Evolutionary conservation across 2,329 filamentous ascomycete species (phyloP).

Genomic region (Chalara sp.): DNA sequence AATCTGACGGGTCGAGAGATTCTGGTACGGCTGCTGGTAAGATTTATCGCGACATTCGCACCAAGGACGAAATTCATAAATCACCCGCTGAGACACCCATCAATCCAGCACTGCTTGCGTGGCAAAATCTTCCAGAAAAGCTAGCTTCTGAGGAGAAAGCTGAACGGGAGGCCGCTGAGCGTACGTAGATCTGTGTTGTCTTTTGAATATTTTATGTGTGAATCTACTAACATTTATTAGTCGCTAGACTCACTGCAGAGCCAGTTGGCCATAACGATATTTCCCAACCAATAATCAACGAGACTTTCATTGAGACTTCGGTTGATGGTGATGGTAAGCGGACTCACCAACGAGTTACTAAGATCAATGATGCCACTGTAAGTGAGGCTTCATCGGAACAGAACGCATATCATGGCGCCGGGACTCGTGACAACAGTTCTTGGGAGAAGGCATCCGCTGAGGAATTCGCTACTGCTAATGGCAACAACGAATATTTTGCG

Average conservation of each 20-base stretch:
- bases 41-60: too few relatives aligned
- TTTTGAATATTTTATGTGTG: neutral
- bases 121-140: slow-evolving; percentile 16
- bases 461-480: too few relatives aligned
- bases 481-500: too few relatives aligned
- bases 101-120: slow-evolving; percentile 15
- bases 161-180: slow-evolving; percentile 12
- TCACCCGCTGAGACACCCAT: neutral
- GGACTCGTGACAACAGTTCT: too few relatives aligned
- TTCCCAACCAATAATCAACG: slow-evolving; percentile 16
- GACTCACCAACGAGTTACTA: neutral
- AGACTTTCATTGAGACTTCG: slow-evolving; percentile 24
- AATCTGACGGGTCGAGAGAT: too few relatives aligned
- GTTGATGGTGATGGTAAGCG: slow-evolving; percentile 23
- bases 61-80: too few relatives aligned
- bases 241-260: neutral
- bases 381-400: too few relatives aligned
- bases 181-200: neutral
- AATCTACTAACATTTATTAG: neutral
- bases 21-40: too few relatives aligned
- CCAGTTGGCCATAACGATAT: slow-evolving; percentile 6
- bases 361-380: too few relatives aligned
- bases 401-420: too few relatives aligned
- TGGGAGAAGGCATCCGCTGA: too few relatives aligned
- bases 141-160: slow-evolving; percentile 21